A percentile compares a stretch with the other conserved stretches of the same genome.
These are phyloP conservation scores for Epichloe sibirici DNA, from an alignment of 2,329 filamentous ascomycete species.

Conservation along the genomic window DNA sequence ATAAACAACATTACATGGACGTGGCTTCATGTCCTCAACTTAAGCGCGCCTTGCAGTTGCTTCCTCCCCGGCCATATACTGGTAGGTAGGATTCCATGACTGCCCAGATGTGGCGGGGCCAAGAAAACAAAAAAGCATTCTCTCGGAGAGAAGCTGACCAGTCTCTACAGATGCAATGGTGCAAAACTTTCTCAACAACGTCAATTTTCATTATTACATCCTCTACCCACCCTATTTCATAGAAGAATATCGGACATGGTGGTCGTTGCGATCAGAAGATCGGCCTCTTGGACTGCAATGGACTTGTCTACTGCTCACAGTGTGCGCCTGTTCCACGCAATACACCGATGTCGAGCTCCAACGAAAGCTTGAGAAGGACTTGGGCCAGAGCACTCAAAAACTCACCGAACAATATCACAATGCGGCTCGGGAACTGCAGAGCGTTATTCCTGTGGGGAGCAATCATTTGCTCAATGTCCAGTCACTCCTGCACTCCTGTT, in stretches of 20 bases:
- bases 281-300: conserved; percentile 23
- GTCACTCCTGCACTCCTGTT: conserved; percentile 24
- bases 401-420: conserved; percentile 22
- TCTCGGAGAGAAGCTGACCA: background rate
- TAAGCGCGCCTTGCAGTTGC: conserved; percentile 18
- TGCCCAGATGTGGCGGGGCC: background rate
- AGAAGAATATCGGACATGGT: conserved; percentile 25
- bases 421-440: conserved; percentile 20
- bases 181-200: conserved; percentile 24
- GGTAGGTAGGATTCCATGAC: conserved; percentile 12
- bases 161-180: conserved; percentile 20
- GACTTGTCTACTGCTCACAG: conserved; percentile 26
- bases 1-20: conserved; percentile 10
- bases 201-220: conserved; percentile 28
- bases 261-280: conserved; percentile 16
- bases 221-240: conserved; percentile 23
- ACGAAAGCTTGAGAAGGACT: conserved; percentile 19
- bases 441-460: conserved; percentile 20
- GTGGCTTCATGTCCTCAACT: conserved; percentile 17
- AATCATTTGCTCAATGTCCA: conserved; percentile 23
- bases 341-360: conserved; percentile 20
- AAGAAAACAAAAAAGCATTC: too few relatives aligned
- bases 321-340: conserved; percentile 26
- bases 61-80: conserved; percentile 23
- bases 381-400: conserved; percentile 16